These are phyloP conservation scores for Pezicula neosporulosa DNA, from an alignment of 2,329 filamentous ascomycete species.

Conservation along the genomic window DNA sequence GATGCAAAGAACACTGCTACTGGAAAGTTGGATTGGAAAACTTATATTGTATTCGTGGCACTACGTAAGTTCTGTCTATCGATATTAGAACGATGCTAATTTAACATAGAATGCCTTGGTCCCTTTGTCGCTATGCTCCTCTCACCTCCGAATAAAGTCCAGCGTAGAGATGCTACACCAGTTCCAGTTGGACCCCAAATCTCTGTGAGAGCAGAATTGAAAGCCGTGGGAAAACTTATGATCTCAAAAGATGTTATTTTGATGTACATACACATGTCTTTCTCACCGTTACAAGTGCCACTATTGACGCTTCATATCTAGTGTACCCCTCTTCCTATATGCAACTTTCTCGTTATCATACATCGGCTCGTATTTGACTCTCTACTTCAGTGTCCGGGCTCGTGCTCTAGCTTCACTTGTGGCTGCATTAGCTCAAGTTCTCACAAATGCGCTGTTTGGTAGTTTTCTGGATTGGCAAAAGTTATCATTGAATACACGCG, in stretches of 20 bases:
- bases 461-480: conserved; percentile 6
- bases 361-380: conserved; percentile 35
- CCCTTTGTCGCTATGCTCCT: conserved; percentile 38
- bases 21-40: conserved; percentile 35
- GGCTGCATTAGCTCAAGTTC: conserved; percentile 56
- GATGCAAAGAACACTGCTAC: conserved; percentile 32
- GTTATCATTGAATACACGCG: conserved; percentile 26
- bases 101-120: conserved; percentile 33
- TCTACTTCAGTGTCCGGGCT: conserved; percentile 38
- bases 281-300: neutral
- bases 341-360: conserved; percentile 38
- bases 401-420: conserved; percentile 32
- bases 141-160: conserved; percentile 41
- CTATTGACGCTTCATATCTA: neutral
- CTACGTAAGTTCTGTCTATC: conserved; percentile 29
- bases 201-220: conserved; percentile 28
- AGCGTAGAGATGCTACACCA: conserved; percentile 36
- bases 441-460: conserved; percentile 61
- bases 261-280: conserved; percentile 26
- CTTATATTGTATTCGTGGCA: conserved; percentile 42
- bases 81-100: neutral
- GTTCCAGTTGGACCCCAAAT: conserved; percentile 28
- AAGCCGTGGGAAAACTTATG: conserved; percentile 32
- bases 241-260: conserved; percentile 32
- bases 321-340: conserved; percentile 32